A percentile compares a stretch with the other conserved stretches of the same genome.
Conservation (phyloP, 345 rosid genomes). For the Cardamine resedifolia region DNA sequence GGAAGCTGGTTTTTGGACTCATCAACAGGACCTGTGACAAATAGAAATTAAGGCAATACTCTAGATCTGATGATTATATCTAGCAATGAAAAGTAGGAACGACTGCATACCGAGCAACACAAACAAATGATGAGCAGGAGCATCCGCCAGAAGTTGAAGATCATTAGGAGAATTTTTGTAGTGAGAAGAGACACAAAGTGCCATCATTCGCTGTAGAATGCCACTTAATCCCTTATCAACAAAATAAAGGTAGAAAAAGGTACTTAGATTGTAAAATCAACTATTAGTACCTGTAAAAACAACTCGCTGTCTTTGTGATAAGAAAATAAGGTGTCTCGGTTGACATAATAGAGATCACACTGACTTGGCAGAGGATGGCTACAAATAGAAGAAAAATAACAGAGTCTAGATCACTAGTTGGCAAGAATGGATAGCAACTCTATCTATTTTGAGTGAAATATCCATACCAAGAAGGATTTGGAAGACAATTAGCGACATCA, state of each 20-base stretch:
- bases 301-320: constrained; percentile 91
- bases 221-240: constrained; percentile 27
- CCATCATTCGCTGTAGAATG: constrained; percentile 90
- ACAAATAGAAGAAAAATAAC: background rate
- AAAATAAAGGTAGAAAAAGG: constrained; percentile 5
- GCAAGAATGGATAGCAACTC: background rate
- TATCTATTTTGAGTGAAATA: background rate
- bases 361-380: constrained; percentile 88
- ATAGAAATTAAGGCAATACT: constrained; percentile 18
- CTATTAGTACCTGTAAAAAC: constrained; percentile 66
- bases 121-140: constrained; percentile 98
- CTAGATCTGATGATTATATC: background rate
- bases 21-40: constrained; percentile 87
- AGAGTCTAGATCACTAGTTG: constrained; percentile 5
- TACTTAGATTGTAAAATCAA: background rate
- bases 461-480: constrained; percentile 49
- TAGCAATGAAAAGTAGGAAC: constrained; percentile 17
- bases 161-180: constrained; percentile 99
- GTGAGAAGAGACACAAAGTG: constrained; percentile 94
- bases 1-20: constrained; percentile 91
- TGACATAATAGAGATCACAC: constrained; percentile 91
- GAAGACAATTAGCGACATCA: constrained; percentile 77
- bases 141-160: constrained; percentile 95
- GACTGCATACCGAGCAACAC: constrained; percentile 71
- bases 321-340: constrained; percentile 91